Conservation (phyloP, 1,284 basidiomycete species). For the Singerocomus inundabilis region DNA sequence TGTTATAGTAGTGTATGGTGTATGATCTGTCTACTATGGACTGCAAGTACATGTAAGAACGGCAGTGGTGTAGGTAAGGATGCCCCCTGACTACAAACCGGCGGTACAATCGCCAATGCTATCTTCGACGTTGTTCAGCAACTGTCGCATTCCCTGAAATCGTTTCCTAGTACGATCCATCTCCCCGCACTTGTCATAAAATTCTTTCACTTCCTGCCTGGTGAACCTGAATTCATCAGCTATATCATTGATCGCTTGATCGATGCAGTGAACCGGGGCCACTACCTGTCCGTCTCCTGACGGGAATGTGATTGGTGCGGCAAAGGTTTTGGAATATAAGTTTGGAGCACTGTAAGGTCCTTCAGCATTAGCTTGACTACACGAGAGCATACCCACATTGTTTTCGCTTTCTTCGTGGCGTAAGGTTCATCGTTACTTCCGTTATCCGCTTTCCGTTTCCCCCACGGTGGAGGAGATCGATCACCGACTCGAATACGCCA, state of each 20-base stretch:
- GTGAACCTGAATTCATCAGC: conserved; percentile 67
- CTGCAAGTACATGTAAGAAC: not conserved
- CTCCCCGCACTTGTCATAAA: conserved; percentile 67
- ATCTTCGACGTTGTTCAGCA: conserved; percentile 45
- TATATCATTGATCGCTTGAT: conserved; percentile 59
- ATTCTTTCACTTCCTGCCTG: conserved; percentile 68
- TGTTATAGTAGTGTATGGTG: conserved; percentile 14
- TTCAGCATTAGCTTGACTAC: not conserved
- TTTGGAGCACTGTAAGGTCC: conserved; percentile 3
- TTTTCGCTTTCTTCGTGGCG: conserved; percentile 28
- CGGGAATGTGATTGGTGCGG: conserved; percentile 5
- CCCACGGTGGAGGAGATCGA: conserved; percentile 65
- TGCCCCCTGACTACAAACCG: conserved; percentile 11
- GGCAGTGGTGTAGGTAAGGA: not conserved
- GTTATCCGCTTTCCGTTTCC: conserved; percentile 49
- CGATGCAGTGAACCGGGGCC: conserved; percentile 52
- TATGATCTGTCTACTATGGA: conserved; percentile 2
- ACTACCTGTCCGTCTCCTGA: conserved; percentile 7
- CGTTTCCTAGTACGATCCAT: conserved; percentile 59
- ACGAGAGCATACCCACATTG: conserved; percentile 26
- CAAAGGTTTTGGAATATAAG: conserved; percentile 2
- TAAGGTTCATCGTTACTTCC: conserved; percentile 25
- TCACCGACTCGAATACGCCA: conserved; percentile 66
- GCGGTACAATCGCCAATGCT: conserved; percentile 26
- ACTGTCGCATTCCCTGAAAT: conserved; percentile 64